Evolutionary conservation across 1,139 yeast genomes (phyloP).

Genomic region (Debaryomycetaceae sp.): DNA sequence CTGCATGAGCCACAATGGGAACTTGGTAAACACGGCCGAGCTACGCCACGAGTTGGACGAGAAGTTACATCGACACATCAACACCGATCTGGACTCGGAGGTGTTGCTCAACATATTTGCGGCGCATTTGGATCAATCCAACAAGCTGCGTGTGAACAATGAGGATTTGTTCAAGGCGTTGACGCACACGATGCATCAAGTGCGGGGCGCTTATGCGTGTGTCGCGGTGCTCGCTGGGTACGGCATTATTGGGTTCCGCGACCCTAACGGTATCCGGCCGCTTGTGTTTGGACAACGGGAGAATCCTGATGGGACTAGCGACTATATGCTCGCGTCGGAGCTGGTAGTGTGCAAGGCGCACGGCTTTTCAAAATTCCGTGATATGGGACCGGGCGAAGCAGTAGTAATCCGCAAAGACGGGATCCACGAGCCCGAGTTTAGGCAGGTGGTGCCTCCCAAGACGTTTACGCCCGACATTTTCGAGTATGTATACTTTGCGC

Average conservation of each 20-base stretch:
- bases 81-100: constrained; percentile 94
- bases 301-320: constrained; percentile 60
- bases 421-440: constrained; percentile 57
- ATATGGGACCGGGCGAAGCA: constrained; percentile 90
- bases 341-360: constrained; percentile 94
- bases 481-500: constrained; percentile 94
- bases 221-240: constrained; percentile 93
- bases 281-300: constrained; percentile 72
- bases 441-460: constrained; percentile 73
- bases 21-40: constrained; percentile 77
- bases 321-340: constrained; percentile 93
- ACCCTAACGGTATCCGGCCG: constrained; percentile 95
- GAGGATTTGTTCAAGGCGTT: constrained; percentile 82
- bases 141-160: constrained; percentile 87
- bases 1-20: constrained; percentile 85
- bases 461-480: constrained; percentile 90
- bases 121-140: constrained; percentile 79
- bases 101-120: constrained; percentile 83
- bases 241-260: constrained; percentile 92
- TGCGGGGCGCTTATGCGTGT: constrained; percentile 96
- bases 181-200: constrained; percentile 64
- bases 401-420: constrained; percentile 72
- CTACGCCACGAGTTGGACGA: constrained; percentile 77
- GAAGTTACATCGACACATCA: constrained; percentile 91
- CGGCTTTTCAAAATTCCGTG: constrained; percentile 71